A percentile compares a stretch with the other conserved stretches of the same genome.
phyloP scores from a whole-genome alignment of 176 grass and related monocot genomes.

The Zea luxurians region DNA sequence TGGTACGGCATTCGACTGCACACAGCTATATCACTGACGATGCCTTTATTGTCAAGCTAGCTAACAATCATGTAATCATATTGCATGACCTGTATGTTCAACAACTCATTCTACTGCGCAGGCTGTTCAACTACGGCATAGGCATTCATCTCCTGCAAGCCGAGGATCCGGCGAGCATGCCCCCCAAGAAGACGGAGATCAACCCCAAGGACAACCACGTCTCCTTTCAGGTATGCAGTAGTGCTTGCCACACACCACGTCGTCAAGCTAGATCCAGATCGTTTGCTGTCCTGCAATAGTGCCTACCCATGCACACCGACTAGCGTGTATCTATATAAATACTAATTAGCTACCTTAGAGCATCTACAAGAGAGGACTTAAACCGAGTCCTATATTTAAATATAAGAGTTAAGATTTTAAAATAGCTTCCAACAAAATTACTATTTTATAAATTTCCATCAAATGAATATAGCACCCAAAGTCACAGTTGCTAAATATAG shows the following conservation, averaged over 20 bases:
- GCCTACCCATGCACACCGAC: too few species aligned
- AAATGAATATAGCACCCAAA: too few species aligned
- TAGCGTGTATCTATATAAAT: too few species aligned
- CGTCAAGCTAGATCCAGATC: background rate
- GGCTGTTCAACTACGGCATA: slow-evolving; percentile 87
- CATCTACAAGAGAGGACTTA: too few species aligned
- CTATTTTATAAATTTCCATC: too few species aligned
- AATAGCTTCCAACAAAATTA: too few species aligned
- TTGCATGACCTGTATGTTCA: background rate
- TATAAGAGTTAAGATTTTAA: too few species aligned
- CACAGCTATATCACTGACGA: too few species aligned
- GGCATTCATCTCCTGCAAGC: slow-evolving; percentile 81
- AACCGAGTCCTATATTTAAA: too few species aligned
- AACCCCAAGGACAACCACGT: slow-evolving; percentile 95
- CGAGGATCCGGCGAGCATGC: slow-evolving; percentile 51
- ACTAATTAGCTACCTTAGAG: too few species aligned
- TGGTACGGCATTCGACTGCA: slow-evolving; percentile 40
- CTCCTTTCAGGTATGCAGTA: slow-evolving; percentile 60
- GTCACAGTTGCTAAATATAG: too few species aligned
- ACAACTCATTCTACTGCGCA: background rate
- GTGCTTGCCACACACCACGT: background rate
- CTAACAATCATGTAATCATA: background rate
- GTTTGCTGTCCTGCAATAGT: background rate
- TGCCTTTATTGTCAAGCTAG: background rate
- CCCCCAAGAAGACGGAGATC: slow-evolving; percentile 63